These are phyloP conservation scores for Neofusicoccum kwambonambiense DNA, from an alignment of 2,329 filamentous ascomycete genomes.

Conservation along the genomic window DNA sequence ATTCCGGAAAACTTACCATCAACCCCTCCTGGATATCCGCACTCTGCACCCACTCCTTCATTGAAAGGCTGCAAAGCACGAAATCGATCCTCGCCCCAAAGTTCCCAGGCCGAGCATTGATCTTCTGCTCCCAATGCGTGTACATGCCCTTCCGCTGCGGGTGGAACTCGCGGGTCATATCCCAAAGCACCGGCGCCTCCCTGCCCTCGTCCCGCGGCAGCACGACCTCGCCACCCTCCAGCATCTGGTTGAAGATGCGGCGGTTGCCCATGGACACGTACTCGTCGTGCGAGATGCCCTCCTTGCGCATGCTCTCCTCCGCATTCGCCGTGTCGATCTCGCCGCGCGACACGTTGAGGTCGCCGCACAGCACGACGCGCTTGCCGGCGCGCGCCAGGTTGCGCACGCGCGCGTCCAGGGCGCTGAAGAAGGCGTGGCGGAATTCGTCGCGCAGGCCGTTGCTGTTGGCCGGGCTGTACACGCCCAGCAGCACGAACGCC, in stretches of 20 bases:
- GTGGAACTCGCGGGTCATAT: constrained; percentile 80
- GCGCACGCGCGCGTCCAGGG: constrained; percentile 78
- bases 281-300: constrained; percentile 65
- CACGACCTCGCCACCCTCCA: constrained; percentile 68
- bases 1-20: constrained; percentile 50
- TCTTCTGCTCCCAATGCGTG: constrained; percentile 93
- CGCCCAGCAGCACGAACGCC: constrained; percentile 87
- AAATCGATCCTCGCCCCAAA: constrained; percentile 94
- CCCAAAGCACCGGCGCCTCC: constrained; percentile 72
- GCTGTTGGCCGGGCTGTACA: constrained; percentile 87
- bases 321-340: constrained; percentile 75
- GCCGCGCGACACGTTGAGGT: constrained; percentile 75
- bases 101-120: constrained; percentile 93
- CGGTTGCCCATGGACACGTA: constrained; percentile 72
- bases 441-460: constrained; percentile 83
- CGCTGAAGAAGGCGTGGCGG: constrained; percentile 73
- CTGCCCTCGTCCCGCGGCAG: constrained; percentile 67
- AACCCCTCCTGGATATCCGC: constrained; percentile 91
- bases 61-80: constrained; percentile 75
- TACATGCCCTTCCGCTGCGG: constrained; percentile 84
- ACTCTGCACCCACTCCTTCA: constrained; percentile 76
- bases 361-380: constrained; percentile 79
- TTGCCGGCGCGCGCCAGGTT: constrained; percentile 81
- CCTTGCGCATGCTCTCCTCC: constrained; percentile 69
- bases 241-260: constrained; percentile 80